Percentiles rank a stretch among this genome's conserved stretches.
Conservation (phyloP, 768 basidiomycete genomes). For the Suillus weaverae region DNA sequence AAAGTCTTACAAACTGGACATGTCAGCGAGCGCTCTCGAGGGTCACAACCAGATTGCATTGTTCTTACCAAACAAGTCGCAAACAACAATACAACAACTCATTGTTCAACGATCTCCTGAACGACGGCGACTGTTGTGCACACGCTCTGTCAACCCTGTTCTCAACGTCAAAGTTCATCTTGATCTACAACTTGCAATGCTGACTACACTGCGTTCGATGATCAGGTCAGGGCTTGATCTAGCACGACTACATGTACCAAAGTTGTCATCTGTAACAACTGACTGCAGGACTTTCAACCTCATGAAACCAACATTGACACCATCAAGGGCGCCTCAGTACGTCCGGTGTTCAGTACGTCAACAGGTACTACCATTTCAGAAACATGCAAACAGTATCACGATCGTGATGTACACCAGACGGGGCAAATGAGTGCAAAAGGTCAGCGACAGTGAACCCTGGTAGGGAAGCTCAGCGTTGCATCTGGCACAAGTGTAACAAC, state of each 20-base stretch:
- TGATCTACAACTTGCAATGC: neutral
- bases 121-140: neutral
- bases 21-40: neutral
- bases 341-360: neutral
- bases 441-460: neutral
- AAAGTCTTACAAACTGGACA: neutral
- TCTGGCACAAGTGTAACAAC: neutral
- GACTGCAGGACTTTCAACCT: neutral
- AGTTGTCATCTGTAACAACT: neutral
- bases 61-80: slow-evolving; percentile 1
- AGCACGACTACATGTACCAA: neutral
- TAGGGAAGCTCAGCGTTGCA: neutral
- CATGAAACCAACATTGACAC: neutral
- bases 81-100: neutral
- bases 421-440: neutral
- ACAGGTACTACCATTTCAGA: neutral
- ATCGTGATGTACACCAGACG: neutral
- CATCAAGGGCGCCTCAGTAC: neutral
- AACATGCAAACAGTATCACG: neutral
- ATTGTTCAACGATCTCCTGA: slow-evolving; percentile 1
- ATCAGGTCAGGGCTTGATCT: neutral
- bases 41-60: neutral
- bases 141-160: neutral
- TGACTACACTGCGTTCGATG: neutral
- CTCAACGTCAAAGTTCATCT: neutral